phyloP scores from a whole-genome alignment of 2,329 filamentous ascomycete species.

The Coniosporium tulheliwenetii region DNA sequence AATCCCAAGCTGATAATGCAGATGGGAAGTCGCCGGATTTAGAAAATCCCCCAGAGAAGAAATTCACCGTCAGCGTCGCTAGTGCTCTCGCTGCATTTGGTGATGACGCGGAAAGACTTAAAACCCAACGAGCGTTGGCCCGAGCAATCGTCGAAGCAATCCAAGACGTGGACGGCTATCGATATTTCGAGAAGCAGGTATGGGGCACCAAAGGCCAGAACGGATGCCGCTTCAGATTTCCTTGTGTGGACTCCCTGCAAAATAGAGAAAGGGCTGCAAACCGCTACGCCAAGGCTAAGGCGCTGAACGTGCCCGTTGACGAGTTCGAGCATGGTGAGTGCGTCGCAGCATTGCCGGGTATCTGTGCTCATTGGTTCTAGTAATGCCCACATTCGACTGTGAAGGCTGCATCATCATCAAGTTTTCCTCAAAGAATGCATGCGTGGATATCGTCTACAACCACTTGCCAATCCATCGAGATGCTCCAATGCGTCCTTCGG shows the following conservation, averaged over 20 bases:
- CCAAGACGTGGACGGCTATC: conserved; percentile 27
- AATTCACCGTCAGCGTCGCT: background rate
- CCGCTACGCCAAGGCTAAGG: conserved; percentile 9
- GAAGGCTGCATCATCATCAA: conserved; percentile 31
- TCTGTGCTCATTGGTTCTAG: conserved; percentile 4
- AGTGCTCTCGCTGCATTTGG: background rate
- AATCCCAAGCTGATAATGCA: too few relatives aligned
- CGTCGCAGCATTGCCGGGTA: conserved; percentile 5
- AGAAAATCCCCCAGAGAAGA: too few relatives aligned
- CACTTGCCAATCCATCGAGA: conserved; percentile 25
- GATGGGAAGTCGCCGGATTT: too few relatives aligned
- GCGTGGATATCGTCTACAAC: conserved; percentile 29
- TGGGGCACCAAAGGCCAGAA: conserved; percentile 30
- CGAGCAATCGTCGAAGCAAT: conserved; percentile 28
- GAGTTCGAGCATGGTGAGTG: conserved; percentile 6
- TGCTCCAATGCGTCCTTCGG: background rate
- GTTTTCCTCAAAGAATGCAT: conserved; percentile 25
- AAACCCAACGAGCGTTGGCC: conserved; percentile 29
- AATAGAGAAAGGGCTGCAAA: conserved; percentile 34
- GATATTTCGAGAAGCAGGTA: conserved; percentile 34
- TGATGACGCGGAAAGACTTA: background rate
- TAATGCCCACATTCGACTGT: conserved; percentile 32
- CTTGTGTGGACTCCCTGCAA: conserved; percentile 33
- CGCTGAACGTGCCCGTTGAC: conserved; percentile 1
- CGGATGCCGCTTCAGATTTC: conserved; percentile 31